phyloP scores from a whole-genome alignment of 202 grass and related monocot genomes.

The Zoysia matrella region DNA sequence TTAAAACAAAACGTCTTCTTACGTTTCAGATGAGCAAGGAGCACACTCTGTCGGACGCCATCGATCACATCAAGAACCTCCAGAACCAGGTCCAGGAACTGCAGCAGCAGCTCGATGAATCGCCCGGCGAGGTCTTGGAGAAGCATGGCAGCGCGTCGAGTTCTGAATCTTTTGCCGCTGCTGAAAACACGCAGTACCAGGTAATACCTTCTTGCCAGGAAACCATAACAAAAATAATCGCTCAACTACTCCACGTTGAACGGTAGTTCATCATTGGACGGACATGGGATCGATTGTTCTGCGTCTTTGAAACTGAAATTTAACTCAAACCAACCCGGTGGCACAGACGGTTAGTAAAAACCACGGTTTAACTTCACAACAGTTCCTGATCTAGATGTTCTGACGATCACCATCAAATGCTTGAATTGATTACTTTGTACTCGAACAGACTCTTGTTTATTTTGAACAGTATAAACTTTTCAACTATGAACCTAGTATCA shows the following conservation, averaged over 20 bases:
- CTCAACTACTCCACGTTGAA: background rate
- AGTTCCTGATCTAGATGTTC: background rate
- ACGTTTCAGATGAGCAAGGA: slow-evolving; percentile 84
- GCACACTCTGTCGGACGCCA: slow-evolving; percentile 72
- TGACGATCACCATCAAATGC: background rate
- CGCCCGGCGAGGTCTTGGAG: slow-evolving; percentile 48
- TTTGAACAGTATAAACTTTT: too few species aligned
- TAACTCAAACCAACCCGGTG: background rate
- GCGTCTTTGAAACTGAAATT: background rate
- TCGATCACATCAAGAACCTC: slow-evolving; percentile 78
- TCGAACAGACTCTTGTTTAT: background rate
- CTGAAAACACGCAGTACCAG: slow-evolving; percentile 57
- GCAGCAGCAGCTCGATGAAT: slow-evolving; percentile 61
- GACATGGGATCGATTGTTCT: background rate
- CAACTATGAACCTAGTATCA: background rate
- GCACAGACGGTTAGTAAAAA: too few species aligned
- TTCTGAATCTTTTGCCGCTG: slow-evolving; percentile 39
- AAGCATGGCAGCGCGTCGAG: slow-evolving; percentile 60
- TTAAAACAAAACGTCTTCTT: too few species aligned
- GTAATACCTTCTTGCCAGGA: slow-evolving; percentile 23
- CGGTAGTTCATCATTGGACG: background rate
- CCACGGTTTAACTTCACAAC: background rate
- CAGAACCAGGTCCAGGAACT: slow-evolving; percentile 74
- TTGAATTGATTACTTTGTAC: background rate
- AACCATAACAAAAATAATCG: background rate